phyloP scores from a whole-genome alignment of 179 eudicot genomes.

The Gypsophila paniculata region DNA sequence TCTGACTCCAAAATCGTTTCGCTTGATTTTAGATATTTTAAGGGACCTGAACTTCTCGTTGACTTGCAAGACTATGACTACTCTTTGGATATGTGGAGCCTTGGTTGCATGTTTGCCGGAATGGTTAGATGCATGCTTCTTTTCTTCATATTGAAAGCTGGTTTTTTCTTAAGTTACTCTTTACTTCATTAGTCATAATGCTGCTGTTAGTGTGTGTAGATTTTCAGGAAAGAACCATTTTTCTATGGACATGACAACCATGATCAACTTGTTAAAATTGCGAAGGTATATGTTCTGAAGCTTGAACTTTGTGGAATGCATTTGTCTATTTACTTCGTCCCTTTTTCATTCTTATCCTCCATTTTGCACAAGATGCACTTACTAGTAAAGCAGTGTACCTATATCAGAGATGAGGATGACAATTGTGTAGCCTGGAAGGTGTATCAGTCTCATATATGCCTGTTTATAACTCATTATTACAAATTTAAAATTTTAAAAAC shows the following conservation, averaged over 20 bases:
- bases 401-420: too few relatives aligned
- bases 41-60: slow-evolving; percentile 66
- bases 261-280: slow-evolving; percentile 66
- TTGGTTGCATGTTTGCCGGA: slow-evolving; percentile 74
- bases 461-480: not conserved
- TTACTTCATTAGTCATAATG: not conserved
- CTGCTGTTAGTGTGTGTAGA: slow-evolving; percentile 29
- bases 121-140: slow-evolving; percentile 41
- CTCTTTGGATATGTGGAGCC: slow-evolving; percentile 68
- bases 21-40: slow-evolving; percentile 40
- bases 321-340: not conserved
- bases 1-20: not conserved
- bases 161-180: not conserved
- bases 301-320: not conserved
- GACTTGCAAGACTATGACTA: slow-evolving; percentile 69
- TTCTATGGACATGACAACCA: slow-evolving; percentile 66
- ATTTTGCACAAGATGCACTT: too few relatives aligned
- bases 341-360: not conserved
- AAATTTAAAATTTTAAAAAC: not conserved
- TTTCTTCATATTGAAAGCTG: slow-evolving; percentile 3
- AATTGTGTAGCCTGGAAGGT: too few relatives aligned
- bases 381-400: too few relatives aligned
- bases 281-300: slow-evolving; percentile 41
- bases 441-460: too few relatives aligned
- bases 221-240: slow-evolving; percentile 62